Evolutionary conservation across 2,329 filamentous ascomycete genomes (phyloP).

Genomic region (Parastagonospora avenae): DNA sequence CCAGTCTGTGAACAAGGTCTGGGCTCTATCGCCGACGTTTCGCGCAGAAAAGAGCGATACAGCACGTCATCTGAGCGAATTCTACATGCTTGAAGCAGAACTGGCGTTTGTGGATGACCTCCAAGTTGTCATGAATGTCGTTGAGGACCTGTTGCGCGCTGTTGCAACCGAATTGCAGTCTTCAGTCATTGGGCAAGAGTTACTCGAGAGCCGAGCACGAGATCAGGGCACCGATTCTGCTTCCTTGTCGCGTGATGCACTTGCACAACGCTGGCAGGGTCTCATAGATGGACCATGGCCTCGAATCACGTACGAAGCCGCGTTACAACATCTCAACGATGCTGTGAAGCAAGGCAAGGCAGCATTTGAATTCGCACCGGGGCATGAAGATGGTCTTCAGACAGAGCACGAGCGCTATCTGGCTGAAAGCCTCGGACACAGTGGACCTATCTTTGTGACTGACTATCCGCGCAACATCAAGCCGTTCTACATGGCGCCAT

Average conservation of each 20-base stretch:
- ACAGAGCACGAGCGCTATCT: slow-evolving; percentile 93
- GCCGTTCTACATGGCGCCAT: slow-evolving; percentile 84
- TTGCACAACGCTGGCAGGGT: slow-evolving; percentile 74
- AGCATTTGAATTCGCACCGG: slow-evolving; percentile 70
- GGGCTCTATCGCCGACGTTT: slow-evolving; percentile 93
- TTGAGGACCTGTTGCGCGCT: slow-evolving; percentile 75
- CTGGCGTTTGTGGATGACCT: slow-evolving; percentile 77
- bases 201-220: slow-evolving; percentile 55
- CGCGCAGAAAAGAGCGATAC: slow-evolving; percentile 86
- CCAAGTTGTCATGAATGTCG: slow-evolving; percentile 73
- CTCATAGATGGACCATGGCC: slow-evolving; percentile 77
- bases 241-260: slow-evolving; percentile 54
- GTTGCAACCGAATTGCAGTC: slow-evolving; percentile 57
- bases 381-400: slow-evolving; percentile 76
- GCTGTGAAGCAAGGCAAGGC: slow-evolving; percentile 57
- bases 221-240: slow-evolving; percentile 41
- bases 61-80: slow-evolving; percentile 90
- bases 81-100: slow-evolving; percentile 98
- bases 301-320: slow-evolving; percentile 80
- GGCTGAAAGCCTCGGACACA: slow-evolving; percentile 68
- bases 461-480: slow-evolving; percentile 89
- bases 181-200: slow-evolving; percentile 60
- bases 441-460: slow-evolving; percentile 83
- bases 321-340: slow-evolving; percentile 70
- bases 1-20: slow-evolving; percentile 86